These are phyloP conservation scores for Yamadazyma spencermartinsiae DNA, from an alignment of 1,139 yeast genomes.

Conservation along the genomic window DNA sequence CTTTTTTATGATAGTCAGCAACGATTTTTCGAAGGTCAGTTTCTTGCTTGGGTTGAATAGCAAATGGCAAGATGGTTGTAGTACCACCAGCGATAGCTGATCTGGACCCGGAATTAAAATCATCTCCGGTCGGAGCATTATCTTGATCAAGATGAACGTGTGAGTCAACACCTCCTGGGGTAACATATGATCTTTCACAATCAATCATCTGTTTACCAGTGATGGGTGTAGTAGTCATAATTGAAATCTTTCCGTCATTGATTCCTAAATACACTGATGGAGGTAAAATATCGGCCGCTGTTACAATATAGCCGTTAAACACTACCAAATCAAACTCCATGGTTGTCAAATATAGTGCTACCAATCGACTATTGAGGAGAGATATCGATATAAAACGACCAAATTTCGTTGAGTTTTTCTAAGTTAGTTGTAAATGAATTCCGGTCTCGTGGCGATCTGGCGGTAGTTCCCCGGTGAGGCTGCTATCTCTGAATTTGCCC, in stretches of 20 bases:
- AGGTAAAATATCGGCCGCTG: constrained; percentile 38
- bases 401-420: no score
- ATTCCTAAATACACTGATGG: constrained; percentile 36
- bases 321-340: constrained; percentile 27
- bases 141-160: constrained; percentile 83
- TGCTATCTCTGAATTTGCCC: no score
- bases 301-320: constrained; percentile 32
- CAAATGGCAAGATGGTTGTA: constrained; percentile 45
- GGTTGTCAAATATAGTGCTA: no score
- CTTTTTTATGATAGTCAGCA: constrained; percentile 28
- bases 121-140: constrained; percentile 87
- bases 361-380: no score
- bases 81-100: constrained; percentile 73
- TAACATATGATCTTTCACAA: constrained; percentile 44
- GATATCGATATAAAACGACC: no score
- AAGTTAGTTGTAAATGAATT: no score
- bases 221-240: constrained; percentile 33
- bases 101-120: constrained; percentile 78
- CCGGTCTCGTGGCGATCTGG: no score
- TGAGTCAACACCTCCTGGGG: constrained; percentile 52
- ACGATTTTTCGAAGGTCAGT: constrained; percentile 23
- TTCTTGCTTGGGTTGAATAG: constrained; percentile 37
- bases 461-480: no score
- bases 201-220: constrained; percentile 34
- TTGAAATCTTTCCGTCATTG: constrained; percentile 34